Conservation (phyloP, 306 rosid genomes). For the Fragaria iinumae region DNA sequence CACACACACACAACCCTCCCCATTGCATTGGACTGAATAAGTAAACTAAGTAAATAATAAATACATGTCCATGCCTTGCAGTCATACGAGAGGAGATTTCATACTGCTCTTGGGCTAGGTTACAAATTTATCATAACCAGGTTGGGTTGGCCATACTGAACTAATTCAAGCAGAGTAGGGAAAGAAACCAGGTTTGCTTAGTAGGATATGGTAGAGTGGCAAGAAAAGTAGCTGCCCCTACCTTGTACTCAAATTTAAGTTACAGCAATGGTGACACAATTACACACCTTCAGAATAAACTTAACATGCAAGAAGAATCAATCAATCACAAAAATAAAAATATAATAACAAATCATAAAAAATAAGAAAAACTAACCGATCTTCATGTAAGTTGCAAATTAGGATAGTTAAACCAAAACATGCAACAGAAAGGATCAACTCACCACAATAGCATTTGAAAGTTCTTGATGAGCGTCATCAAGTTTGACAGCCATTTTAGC, state of each 20-base stretch:
- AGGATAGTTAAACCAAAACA: background rate
- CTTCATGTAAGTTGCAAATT: background rate
- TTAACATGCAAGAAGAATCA: background rate
- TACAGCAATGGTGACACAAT: background rate
- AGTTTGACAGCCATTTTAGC: conserved; percentile 95
- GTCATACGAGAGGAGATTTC: background rate
- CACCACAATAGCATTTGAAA: conserved; percentile 94
- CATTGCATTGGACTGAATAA: background rate
- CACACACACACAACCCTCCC: too few species aligned
- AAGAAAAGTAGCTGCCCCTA: background rate
- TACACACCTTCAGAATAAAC: background rate
- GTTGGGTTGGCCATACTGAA: background rate
- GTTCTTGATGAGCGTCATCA: conserved; percentile 93
- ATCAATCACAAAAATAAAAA: background rate
- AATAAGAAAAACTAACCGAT: background rate
- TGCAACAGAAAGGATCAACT: conserved; percentile 21
- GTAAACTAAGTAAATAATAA: too few species aligned
- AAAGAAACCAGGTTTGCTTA: background rate
- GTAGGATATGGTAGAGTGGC: background rate
- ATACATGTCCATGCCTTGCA: background rate
- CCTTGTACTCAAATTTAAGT: background rate
- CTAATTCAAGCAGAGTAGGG: background rate
- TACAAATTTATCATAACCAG: background rate
- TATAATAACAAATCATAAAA: background rate
- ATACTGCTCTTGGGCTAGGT: background rate